These are phyloP conservation scores for Phytophthora pistaciae DNA, from an alignment of 352 stramenopile genomes.

Conservation along the genomic window DNA sequence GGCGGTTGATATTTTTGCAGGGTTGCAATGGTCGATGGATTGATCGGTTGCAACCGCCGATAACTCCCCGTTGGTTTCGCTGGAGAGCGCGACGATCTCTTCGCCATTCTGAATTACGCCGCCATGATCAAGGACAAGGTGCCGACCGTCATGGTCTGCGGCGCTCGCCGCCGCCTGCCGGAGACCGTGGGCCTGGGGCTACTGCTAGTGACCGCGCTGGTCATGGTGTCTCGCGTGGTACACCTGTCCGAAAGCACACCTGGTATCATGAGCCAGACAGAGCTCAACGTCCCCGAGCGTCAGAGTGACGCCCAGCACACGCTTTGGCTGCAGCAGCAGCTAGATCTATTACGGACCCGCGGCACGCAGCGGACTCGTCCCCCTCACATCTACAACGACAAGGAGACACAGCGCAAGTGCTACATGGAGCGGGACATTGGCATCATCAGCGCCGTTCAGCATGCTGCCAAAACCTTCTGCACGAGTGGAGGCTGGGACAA, in stretches of 20 bases:
- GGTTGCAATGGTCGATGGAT: neutral
- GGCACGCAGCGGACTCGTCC: conserved; percentile 26
- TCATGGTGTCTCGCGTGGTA: conserved; percentile 19
- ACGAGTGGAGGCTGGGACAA: conserved; percentile 20
- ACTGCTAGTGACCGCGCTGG: conserved; percentile 10
- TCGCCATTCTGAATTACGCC: conserved; percentile 1
- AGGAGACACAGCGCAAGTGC: conserved; percentile 32
- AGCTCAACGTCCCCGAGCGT: neutral
- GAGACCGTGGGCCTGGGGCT: conserved; percentile 22
- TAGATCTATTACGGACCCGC: conserved; percentile 21
- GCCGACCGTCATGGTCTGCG: conserved; percentile 5
- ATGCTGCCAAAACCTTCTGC: conserved; percentile 38
- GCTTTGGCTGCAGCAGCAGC: conserved; percentile 9
- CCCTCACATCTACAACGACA: conserved; percentile 31
- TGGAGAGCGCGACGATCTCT: neutral
- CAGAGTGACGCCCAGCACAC: conserved; percentile 3
- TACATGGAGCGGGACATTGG: conserved; percentile 46
- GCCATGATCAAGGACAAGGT: conserved; percentile 20
- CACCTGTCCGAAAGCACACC: conserved; percentile 10
- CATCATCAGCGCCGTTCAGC: conserved; percentile 31
- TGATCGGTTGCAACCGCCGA: neutral
- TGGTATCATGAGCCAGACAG: conserved; percentile 12
- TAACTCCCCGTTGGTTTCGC: conserved; percentile 14
- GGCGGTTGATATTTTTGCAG: neutral
- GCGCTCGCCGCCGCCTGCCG: conserved; percentile 11